phyloP scores from a whole-genome alignment of 2,329 filamentous ascomycete species.

The Knufia petricola region DNA sequence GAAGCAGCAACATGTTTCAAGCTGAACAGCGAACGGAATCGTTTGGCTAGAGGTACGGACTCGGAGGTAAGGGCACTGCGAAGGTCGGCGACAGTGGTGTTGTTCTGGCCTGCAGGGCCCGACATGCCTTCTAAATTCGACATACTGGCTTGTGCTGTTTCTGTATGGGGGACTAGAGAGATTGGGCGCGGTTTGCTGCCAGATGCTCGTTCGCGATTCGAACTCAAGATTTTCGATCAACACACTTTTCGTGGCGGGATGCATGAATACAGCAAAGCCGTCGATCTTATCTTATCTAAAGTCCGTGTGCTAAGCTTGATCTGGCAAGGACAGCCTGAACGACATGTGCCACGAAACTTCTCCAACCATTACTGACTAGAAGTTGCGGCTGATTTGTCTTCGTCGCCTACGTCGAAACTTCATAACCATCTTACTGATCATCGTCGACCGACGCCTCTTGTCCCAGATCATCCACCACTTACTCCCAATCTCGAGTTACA shows the following conservation, averaged over 20 bases:
- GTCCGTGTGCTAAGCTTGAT: too few species aligned
- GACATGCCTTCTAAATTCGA: slow-evolving; percentile 2
- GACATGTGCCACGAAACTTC: too few species aligned
- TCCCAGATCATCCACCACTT: too few species aligned
- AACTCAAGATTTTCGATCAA: background rate
- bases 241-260: background rate
- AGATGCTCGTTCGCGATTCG: background rate
- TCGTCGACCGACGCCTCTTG: too few species aligned
- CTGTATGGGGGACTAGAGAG: background rate
- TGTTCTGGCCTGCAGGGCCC: slow-evolving; percentile 26
- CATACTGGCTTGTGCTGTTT: background rate
- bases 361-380: too few species aligned
- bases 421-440: too few species aligned
- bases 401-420: too few species aligned
- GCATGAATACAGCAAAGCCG: too few species aligned
- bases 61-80: slow-evolving; percentile 73
- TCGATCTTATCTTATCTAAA: slow-evolving; percentile 6
- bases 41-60: slow-evolving; percentile 68
- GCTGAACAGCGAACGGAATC: slow-evolving; percentile 94
- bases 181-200: background rate
- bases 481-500: too few species aligned
- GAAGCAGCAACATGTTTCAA: slow-evolving; percentile 83
- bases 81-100: slow-evolving; percentile 36
- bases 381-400: too few species aligned
- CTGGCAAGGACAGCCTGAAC: too few species aligned